Base-by-base conservation (phyloP, 306 rosid species). In the Fragaria vesca region DNA sequence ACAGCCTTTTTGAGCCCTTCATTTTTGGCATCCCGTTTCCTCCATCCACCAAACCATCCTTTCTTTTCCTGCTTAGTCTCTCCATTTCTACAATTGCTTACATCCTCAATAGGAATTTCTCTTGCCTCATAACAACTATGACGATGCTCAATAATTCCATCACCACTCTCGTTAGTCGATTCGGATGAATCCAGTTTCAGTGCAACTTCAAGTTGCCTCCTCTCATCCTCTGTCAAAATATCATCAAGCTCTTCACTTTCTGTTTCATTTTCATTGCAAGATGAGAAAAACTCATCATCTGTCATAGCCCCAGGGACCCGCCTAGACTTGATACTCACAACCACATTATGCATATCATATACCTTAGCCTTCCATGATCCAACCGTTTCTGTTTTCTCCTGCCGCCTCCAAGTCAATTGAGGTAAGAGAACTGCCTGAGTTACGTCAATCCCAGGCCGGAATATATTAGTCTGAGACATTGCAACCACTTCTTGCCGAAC, bases 31-130 rank as follows among this genome's bases (percentile, higher is more conserved):
- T 91, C 98, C 76, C 89, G 87, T 87, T 91, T 93, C 81, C 97
- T 91, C 98, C 98, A 93, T 61, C 98, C 99, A 77, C 94, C 91
- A 81, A 93, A 93, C 98, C 98, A 93, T 78, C 99, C 98, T 85
- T 90, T 93, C 88, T 90, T 96, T 81, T 90, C 98, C 79, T 84
- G 94, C 76, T 86, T 93, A 66, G 30, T 84, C 81, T 91, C 98
- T 67, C 82, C 96, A 87, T 83, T 84, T 85, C 69, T 81, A 82
- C 74, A 86, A 71, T 83, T 68, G 79, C 74, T 85, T 15, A 24
- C 80, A 10, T 90, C 97, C 81, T 88, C 97, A 60, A 93, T 70
- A 74, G 97, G 91, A 86, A 95, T 81, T 58, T 93, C 96, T 83
- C 96, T 81, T 28, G 55, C 69, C 80, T 89, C 96, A 65, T 86